Evolutionary conservation across 2,329 filamentous ascomycete species (phyloP).

Genomic region (Fusarium foetens): DNA sequence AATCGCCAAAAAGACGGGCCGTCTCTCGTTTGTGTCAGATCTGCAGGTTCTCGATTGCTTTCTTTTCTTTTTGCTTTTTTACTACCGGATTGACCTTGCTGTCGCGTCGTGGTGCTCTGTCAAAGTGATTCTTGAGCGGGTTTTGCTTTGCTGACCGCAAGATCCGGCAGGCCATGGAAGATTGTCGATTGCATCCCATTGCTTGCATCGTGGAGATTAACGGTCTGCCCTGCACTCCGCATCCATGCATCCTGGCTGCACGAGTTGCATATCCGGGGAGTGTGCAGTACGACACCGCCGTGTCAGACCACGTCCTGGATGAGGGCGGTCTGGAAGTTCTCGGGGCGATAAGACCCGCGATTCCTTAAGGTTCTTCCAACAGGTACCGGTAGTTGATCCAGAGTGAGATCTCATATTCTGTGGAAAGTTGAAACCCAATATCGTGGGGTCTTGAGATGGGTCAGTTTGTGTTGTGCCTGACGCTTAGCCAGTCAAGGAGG

Average conservation of each 20-base stretch:
- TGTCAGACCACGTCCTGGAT: constrained; percentile 12
- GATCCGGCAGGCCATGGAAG: constrained; percentile 16
- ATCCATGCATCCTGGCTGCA: constrained; percentile 24
- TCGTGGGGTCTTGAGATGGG: background rate
- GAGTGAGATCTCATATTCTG: background rate
- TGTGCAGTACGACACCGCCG: constrained; percentile 17
- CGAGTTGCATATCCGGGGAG: constrained; percentile 15
- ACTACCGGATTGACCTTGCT: background rate
- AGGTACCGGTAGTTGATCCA: constrained; percentile 1
- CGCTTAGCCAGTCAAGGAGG: constrained; percentile 13
- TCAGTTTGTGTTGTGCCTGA: background rate
- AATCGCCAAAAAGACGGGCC: constrained; percentile 26
- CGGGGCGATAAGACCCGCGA: constrained; percentile 18
- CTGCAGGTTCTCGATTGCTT: constrained; percentile 21
- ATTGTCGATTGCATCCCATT: constrained; percentile 20
- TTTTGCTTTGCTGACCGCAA: constrained; percentile 22
- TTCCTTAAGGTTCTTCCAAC: background rate
- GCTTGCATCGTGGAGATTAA: constrained; percentile 31
- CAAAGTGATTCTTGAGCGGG: background rate
- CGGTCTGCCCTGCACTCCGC: constrained; percentile 19
- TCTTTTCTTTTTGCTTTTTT: constrained; percentile 18
- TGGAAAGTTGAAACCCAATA: background rate
- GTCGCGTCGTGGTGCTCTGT: background rate
- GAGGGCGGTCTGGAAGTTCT: constrained; percentile 34
- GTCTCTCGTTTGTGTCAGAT: constrained; percentile 14